Evolutionary conservation across 2,329 filamentous ascomycete species (phyloP).

Genomic region (Sarocladiaceae sp.): DNA sequence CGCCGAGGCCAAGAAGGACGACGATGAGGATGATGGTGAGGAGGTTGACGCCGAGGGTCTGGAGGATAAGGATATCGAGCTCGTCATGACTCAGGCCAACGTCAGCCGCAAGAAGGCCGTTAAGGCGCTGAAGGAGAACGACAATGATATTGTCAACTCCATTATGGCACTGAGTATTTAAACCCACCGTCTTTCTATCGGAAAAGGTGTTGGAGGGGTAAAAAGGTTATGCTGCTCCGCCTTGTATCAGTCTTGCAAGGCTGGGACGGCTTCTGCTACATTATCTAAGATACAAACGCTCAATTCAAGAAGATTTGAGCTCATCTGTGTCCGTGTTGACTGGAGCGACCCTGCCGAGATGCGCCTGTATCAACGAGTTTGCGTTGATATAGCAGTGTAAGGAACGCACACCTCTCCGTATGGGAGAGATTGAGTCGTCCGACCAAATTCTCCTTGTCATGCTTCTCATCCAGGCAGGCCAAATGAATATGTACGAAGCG

Average conservation of each 20-base stretch:
- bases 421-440: no score
- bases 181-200: slow-evolving; percentile 14
- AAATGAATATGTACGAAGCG: no score
- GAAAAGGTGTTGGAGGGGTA: neutral
- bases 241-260: slow-evolving; percentile 5
- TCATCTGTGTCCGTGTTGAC: no score
- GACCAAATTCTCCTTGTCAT: no score
- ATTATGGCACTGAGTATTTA: slow-evolving; percentile 97
- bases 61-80: slow-evolving; percentile 98
- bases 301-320: slow-evolving; percentile 3
- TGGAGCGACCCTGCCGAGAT: no score
- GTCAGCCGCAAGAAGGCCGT: slow-evolving; percentile 98
- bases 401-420: neutral
- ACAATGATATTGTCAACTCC: slow-evolving; percentile 99
- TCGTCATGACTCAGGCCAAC: slow-evolving; percentile 96
- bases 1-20: slow-evolving; percentile 68
- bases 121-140: slow-evolving; percentile 98
- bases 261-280: neutral
- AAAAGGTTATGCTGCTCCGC: neutral
- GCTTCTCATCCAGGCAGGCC: no score
- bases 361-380: no score
- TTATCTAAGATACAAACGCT: neutral
- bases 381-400: no score
- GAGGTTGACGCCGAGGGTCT: slow-evolving; percentile 93
- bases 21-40: slow-evolving; percentile 89